A percentile compares a stretch with the other conserved stretches of the same genome.
Evolutionary conservation across 495 filamentous ascomycete species (phyloP).

Genomic region (Lophium mytilinum): DNA sequence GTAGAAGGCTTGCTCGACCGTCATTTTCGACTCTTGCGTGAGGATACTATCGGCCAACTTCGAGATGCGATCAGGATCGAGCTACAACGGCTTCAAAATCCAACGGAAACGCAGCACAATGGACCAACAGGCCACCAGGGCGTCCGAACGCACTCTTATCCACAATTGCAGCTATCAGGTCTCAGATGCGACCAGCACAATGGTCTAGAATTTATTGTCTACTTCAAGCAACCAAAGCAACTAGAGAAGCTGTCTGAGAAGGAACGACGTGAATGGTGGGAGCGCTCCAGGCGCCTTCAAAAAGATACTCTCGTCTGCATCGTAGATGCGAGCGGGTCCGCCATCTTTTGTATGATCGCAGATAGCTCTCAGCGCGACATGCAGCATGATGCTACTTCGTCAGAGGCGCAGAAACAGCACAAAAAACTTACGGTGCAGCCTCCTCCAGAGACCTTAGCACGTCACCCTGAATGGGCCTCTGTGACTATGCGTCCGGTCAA

Average conservation of each 20-base stretch:
- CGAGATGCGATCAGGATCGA: conserved; percentile 44
- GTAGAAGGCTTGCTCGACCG: conserved; percentile 56
- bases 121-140: not conserved
- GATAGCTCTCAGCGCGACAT: conserved; percentile 17
- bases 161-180: not conserved
- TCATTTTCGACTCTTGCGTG: conserved; percentile 60
- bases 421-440: not conserved
- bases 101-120: not conserved
- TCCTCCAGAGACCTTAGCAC: too few relatives aligned
- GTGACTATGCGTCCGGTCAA: not conserved
- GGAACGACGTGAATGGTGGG: conserved; percentile 15
- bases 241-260: not conserved
- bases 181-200: conserved; percentile 42
- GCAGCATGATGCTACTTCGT: not conserved
- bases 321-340: conserved; percentile 13
- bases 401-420: conserved; percentile 4
- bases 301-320: conserved; percentile 16
- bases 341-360: conserved; percentile 50
- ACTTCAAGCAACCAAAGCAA: conserved; percentile 9
- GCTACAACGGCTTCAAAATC: not conserved
- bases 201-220: conserved; percentile 47
- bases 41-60: conserved; percentile 57
- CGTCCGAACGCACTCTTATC: conserved; percentile 1
- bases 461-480: not conserved
- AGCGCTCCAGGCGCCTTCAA: conserved; percentile 2